phyloP scores from a whole-genome alignment of 2,329 filamentous ascomycete genomes.

The Lachnellula occidentalis region DNA sequence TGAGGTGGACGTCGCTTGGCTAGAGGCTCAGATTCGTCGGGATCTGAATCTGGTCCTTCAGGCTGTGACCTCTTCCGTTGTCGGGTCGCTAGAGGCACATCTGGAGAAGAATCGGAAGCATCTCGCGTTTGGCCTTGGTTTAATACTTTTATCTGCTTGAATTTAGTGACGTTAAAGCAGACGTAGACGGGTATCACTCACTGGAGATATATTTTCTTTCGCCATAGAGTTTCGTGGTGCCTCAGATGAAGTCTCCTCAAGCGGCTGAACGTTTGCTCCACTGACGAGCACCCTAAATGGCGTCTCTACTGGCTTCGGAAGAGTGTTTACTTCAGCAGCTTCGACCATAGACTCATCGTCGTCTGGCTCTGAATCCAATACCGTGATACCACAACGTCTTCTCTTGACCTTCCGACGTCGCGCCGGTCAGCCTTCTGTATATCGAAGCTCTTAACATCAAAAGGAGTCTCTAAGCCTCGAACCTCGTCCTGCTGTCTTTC shows the following conservation, averaged over 20 bases:
- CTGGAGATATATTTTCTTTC: not conserved
- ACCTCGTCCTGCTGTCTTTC: constrained; percentile 18
- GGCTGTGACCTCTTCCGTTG: not conserved
- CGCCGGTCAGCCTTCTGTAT: constrained; percentile 16
- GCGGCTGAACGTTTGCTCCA: not conserved
- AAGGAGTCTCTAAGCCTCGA: constrained; percentile 15
- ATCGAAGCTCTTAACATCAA: constrained; percentile 21
- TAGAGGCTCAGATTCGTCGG: not conserved
- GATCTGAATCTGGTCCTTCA: not conserved
- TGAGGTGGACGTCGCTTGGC: not conserved
- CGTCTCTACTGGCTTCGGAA: not conserved
- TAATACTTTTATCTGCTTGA: not conserved
- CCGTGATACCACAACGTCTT: constrained; percentile 9
- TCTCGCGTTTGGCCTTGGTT: not conserved
- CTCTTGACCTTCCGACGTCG: constrained; percentile 19
- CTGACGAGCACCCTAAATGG: not conserved
- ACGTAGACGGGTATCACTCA: not conserved
- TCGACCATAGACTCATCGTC: constrained; percentile 25
- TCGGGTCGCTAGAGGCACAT: not conserved
- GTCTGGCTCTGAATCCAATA: constrained; percentile 16
- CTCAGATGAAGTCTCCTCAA: not conserved
- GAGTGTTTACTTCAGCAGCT: constrained; percentile 20
- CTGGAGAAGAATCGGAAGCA: not conserved
- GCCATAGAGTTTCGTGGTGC: not conserved
- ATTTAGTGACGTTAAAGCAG: not conserved